phyloP scores from a whole-genome alignment of 352 stramenopile genomes.

The Thalassiosira hispida region DNA sequence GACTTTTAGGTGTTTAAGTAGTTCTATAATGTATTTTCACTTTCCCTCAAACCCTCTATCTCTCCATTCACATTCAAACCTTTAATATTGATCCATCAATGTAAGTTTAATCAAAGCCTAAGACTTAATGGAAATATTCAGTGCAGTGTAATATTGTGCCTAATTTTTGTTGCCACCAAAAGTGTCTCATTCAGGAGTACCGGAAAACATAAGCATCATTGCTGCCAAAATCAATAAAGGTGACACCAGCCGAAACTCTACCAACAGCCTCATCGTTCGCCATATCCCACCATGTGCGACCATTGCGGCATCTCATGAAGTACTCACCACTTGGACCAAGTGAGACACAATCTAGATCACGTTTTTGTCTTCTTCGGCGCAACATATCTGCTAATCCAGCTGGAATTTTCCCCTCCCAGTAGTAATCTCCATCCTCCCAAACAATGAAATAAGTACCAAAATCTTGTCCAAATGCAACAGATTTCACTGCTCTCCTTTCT shows the following conservation, averaged over 20 bases:
- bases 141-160: no score
- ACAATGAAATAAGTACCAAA: slow-evolving; percentile 13
- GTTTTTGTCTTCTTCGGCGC: not conserved
- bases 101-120: no score
- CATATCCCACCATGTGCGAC: slow-evolving; percentile 7
- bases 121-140: no score
- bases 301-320: slow-evolving; percentile 9
- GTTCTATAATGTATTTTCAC: no score
- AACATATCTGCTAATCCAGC: not conserved
- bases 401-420: not conserved
- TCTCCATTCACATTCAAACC: no score
- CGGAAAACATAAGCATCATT: no score
- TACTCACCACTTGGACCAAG: slow-evolving; percentile 23
- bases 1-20: no score
- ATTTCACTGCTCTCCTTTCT: not conserved
- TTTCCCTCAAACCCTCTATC: no score
- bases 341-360: slow-evolving; percentile 6
- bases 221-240: no score
- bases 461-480: slow-evolving; percentile 20
- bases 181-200: no score
- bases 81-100: no score
- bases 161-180: no score
- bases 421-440: not conserved
- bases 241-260: not conserved
- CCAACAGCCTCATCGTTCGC: not conserved